Base-by-base conservation (phyloP, 169 alveolate species). In the Blepharisma undulans region DNA sequence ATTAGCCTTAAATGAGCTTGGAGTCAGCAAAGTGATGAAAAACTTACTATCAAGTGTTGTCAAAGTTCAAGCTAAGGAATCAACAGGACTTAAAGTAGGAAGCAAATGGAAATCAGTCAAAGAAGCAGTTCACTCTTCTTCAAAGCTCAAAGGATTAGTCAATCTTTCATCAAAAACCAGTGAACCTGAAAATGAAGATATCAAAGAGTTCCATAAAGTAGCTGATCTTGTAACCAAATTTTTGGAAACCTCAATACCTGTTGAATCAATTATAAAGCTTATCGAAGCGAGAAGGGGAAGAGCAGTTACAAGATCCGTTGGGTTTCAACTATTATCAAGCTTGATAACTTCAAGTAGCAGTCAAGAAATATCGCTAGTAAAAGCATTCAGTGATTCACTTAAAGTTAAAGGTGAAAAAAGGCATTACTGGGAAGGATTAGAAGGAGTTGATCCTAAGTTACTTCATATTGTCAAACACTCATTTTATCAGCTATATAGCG, bases 91-190 rank as follows among this genome's bases (percentile, higher is more conserved):
- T 30, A 84, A 84, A 84, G 34, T 61, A 19, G 90, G 90, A 12
- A 59, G 84, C 21, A 84, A 61, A 61, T 84, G 90, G 90, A 84
- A 59, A 30, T 19, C 90, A 19, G 90, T 84, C 22, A 16, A 61
- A 27, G 72, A 60, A 48, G 90, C 90, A 48, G 33, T 84, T 16
- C 33, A 84, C 33, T 48, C 30, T 22, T 18, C 60, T 19, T 16
- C 71, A 19, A 36, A n/a, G 60, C 33, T 84, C 10, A 84, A 30
- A 27, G 33, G 33, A 10, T 27, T 84, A 14, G 80, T 84, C 10
- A 84, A 84, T 22, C 19, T 59, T 10, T 14, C 19, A 34, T 14
- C 19, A 32, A n/a, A 48, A 61, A 32, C 10, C 14, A 59, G 25
- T 59, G 48, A 84, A 22, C 25, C 72, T 25, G 88, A 27, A 12